phyloP scores from a whole-genome alignment of 805 yeast genomes.

The Yamadazyma nakazawae region DNA sequence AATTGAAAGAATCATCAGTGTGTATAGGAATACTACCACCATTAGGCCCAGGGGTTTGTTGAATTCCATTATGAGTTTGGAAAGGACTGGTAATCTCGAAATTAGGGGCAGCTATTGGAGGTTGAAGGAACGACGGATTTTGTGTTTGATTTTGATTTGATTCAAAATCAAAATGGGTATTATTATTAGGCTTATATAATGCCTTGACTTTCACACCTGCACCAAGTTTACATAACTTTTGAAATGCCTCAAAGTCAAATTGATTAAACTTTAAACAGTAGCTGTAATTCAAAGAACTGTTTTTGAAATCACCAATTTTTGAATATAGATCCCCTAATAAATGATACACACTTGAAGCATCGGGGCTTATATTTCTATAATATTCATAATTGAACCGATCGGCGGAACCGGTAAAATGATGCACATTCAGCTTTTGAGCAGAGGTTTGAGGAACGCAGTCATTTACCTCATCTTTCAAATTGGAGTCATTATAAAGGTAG shows the following conservation, averaged over 20 bases:
- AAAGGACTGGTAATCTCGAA: constrained; percentile 7
- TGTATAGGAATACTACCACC: constrained; percentile 2
- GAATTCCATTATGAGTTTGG: constrained; percentile 1
- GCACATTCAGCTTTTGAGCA: not conserved
- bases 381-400: constrained; percentile 36
- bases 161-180: not conserved
- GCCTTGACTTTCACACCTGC: constrained; percentile 61
- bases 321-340: constrained; percentile 68
- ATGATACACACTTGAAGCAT: constrained; percentile 63
- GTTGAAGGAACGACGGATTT: not conserved
- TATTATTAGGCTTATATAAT: constrained; percentile 36
- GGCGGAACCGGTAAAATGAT: constrained; percentile 18
- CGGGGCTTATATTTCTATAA: constrained; percentile 49
- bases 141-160: not conserved
- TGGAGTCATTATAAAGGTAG: constrained; percentile 27
- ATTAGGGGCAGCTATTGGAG: not conserved
- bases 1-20: constrained; percentile 7
- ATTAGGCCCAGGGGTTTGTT: constrained; percentile 1
- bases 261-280: constrained; percentile 74
- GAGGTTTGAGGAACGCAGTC: not conserved
- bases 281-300: constrained; percentile 64
- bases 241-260: constrained; percentile 82
- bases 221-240: constrained; percentile 68
- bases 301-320: constrained; percentile 55
- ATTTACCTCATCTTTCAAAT: not conserved